Base-by-base conservation (phyloP, 2,329 filamentous ascomycete species). In the Aspergillus aculeatinus region DNA sequence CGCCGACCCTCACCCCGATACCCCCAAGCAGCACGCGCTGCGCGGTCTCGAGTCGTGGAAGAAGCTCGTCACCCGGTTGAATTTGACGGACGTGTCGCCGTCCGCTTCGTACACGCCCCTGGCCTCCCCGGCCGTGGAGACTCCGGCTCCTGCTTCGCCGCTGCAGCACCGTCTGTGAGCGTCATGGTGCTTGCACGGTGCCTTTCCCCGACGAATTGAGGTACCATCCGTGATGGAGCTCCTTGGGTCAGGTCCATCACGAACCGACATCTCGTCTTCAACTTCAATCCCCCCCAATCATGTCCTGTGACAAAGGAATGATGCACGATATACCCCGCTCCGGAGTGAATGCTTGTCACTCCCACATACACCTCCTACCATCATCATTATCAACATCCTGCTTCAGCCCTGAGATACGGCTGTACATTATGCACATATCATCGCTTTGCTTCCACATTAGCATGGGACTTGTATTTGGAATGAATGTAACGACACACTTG, bases 1-100 rank as follows among this genome's bases (percentile, higher is more conserved):
- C 79, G 76, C 80, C 2, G 82, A 87, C 60, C 70, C 75, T 10
- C 81, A 81, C 10, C 75, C 82, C 0, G 74, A 72, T 0, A 80
- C 84, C 12, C 87, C 87, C 0, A 82, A 80, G 69, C 79, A 81
- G 59, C 80, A 86, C 75, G 85, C 85, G 2, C 66, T 65, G 48
- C 75, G 85, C 35, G 85, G 82, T 0, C 78, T 76, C 4, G 70
- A 70, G 29, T 77, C 81, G 12, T 88, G 84, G 84, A 69, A 76
- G 63, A 84, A 76, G 69, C 73, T 85, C 55, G 73, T 66, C n/a
- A 21, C 49, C 29, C 61, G 55, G n/a, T 52, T 68, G 57, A 44
- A 42, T 10, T 52, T 67, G 58, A 50, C 51, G 1, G 58, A 48
- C 2, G 42, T 33, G 4, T 48, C 58, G 12, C 53, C 57, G 5